These are phyloP conservation scores for Zygnema cylindricum DNA, from an alignment of 139 green algal genomes.

Conservation along the genomic window DNA sequence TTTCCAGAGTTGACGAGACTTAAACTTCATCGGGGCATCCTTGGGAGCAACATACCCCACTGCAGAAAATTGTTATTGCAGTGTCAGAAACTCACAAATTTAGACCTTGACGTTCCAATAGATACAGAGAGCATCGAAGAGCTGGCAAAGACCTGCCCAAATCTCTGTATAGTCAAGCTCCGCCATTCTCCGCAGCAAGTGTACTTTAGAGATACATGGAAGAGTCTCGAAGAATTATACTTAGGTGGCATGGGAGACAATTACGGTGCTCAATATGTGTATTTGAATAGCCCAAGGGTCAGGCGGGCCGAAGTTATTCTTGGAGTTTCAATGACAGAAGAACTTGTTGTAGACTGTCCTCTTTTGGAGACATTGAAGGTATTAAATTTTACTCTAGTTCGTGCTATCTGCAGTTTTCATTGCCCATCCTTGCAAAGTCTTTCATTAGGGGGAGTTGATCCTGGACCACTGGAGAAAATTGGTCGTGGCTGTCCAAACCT, in stretches of 20 bases:
- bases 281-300: neutral
- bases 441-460: neutral
- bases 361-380: slow-evolving; percentile 14
- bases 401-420: slow-evolving; percentile 19
- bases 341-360: slow-evolving; percentile 21
- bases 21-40: slow-evolving; percentile 18
- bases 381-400: slow-evolving; percentile 11
- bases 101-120: slow-evolving; percentile 27
- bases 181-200: neutral
- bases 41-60: neutral
- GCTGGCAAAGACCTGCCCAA: neutral
- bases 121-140: neutral
- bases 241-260: slow-evolving; percentile 21
- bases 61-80: neutral
- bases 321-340: slow-evolving; percentile 13
- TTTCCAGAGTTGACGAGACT: slow-evolving; percentile 12
- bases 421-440: slow-evolving; percentile 20
- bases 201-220: neutral
- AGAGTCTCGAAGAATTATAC: slow-evolving; percentile 15
- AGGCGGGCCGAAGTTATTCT: neutral
- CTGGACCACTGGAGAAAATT: slow-evolving; percentile 11
- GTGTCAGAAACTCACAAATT: neutral
- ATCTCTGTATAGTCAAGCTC: slow-evolving; percentile 1
- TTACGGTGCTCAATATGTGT: slow-evolving; percentile 9
- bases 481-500: slow-evolving; percentile 29